Evolutionary conservation across 345 rosid species (phyloP).

Genomic region (Microthlaspi erraticum): DNA sequence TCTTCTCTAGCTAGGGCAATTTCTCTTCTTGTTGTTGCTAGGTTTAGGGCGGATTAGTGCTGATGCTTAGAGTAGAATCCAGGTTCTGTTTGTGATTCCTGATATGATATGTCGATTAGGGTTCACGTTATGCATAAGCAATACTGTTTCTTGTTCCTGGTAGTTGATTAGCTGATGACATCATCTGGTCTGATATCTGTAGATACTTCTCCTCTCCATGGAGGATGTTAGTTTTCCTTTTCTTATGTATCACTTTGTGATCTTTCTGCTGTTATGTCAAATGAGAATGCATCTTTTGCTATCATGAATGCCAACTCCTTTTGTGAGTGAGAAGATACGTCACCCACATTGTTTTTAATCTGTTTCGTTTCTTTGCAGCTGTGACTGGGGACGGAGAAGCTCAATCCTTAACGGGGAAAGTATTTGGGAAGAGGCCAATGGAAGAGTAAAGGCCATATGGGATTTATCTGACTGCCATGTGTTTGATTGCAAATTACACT

Average conservation of each 20-base stretch:
- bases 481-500: constrained; percentile 67
- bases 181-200: neutral
- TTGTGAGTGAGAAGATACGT: constrained; percentile 16
- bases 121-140: constrained; percentile 6
- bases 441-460: constrained; percentile 55
- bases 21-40: neutral
- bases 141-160: constrained; percentile 19
- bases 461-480: constrained; percentile 81
- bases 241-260: neutral
- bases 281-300: constrained; percentile 18
- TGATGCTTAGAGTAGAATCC: constrained; percentile 23
- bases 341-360: constrained; percentile 34
- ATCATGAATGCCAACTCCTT: constrained; percentile 3
- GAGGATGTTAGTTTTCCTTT: no score
- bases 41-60: neutral
- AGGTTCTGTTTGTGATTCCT: constrained; percentile 17
- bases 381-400: constrained; percentile 81
- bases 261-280: constrained; percentile 12
- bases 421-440: constrained; percentile 42
- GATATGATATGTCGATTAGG: neutral
- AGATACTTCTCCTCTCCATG: constrained; percentile 18
- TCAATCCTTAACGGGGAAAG: constrained; percentile 50
- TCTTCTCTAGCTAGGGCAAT: constrained; percentile 4
- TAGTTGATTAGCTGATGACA: neutral
- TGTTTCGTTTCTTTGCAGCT: constrained; percentile 61